Percentiles rank a stretch among this genome's conserved stretches.
Conservation (phyloP, 169 alveolate species). For the Plasmodium fragile region DNA sequence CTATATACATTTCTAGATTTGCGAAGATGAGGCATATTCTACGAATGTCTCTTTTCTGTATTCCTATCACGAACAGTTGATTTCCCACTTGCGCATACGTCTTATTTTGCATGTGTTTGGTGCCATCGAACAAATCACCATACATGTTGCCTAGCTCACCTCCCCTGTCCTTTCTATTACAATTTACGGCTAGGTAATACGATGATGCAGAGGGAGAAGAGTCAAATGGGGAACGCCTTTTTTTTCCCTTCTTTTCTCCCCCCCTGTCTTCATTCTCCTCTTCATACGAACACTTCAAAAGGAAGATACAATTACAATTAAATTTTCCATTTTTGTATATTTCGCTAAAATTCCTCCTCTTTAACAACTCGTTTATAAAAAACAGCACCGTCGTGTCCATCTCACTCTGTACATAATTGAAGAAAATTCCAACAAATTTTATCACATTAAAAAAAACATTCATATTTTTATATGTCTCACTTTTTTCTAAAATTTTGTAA, state of each 20-base stretch:
- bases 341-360: slow-evolving; percentile 12
- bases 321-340: slow-evolving; percentile 31
- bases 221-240: background rate
- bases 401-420: slow-evolving; percentile 31
- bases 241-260: slow-evolving; percentile 2
- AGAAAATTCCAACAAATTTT: slow-evolving; percentile 30
- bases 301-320: slow-evolving; percentile 23
- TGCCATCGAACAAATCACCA: slow-evolving; percentile 7
- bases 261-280: background rate
- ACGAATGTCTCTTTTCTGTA: slow-evolving; percentile 40
- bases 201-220: background rate
- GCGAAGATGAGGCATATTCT: slow-evolving; percentile 14
- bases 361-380: slow-evolving; percentile 52
- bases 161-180: background rate
- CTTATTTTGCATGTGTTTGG: background rate
- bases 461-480: slow-evolving; percentile 45
- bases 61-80: background rate
- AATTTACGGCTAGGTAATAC: slow-evolving; percentile 25
- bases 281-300: slow-evolving; percentile 11
- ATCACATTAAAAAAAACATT: slow-evolving; percentile 27
- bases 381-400: slow-evolving; percentile 5
- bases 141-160: background rate
- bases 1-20: slow-evolving; percentile 24
- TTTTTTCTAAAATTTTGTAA: slow-evolving; percentile 51
- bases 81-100: background rate